Evolutionary conservation across 169 alveolate species (phyloP).

Genomic region (Cryptosporidium parvum): DNA sequence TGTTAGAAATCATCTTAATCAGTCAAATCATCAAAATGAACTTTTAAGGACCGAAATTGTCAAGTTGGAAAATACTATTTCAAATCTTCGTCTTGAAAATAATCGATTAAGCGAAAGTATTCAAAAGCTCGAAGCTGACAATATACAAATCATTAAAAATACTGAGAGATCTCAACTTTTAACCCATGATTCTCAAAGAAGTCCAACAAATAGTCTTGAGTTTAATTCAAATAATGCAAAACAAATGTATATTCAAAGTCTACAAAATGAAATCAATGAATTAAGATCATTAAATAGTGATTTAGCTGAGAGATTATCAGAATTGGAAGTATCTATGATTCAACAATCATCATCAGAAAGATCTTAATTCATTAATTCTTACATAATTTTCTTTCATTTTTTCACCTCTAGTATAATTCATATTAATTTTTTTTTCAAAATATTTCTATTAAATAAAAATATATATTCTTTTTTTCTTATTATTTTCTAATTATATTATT

Average conservation of each 20-base stretch:
- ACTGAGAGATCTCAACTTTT: too few relatives aligned
- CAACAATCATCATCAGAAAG: conserved; percentile 2
- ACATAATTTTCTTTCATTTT: too few relatives aligned
- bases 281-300: conserved; percentile 30
- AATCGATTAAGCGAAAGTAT: conserved; percentile 4
- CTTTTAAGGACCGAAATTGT: background rate
- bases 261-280: conserved; percentile 58
- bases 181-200: background rate
- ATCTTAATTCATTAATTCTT: background rate
- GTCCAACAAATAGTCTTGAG: conserved; percentile 6
- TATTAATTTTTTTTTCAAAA: background rate
- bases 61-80: background rate
- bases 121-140: conserved; percentile 10
- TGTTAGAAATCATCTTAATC: background rate
- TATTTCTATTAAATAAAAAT: too few relatives aligned
- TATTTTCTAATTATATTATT: too few relatives aligned
- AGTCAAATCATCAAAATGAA: background rate
- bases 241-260: conserved; percentile 57
- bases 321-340: conserved; percentile 24
- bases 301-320: conserved; percentile 50
- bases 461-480: too few relatives aligned
- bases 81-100: background rate
- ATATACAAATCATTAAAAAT: conserved; percentile 5
- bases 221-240: conserved; percentile 8
- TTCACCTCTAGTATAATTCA: background rate